Base-by-base conservation (phyloP, 805 yeast genomes). In the Yarrowia keelungensis region DNA sequence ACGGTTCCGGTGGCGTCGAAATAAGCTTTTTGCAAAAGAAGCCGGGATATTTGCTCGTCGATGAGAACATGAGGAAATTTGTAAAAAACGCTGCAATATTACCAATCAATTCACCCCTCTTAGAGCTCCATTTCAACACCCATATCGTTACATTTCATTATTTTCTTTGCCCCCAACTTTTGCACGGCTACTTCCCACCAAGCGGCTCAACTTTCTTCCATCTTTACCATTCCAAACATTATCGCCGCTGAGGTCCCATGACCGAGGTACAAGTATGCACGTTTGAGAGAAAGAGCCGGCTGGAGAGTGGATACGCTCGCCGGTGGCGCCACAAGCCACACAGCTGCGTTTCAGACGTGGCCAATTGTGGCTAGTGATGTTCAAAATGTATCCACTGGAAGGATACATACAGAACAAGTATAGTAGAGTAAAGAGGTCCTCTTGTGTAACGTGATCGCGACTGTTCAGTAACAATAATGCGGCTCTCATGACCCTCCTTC, bases 241-340 rank as follows among this genome's bases (percentile, higher is more conserved):
- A 51, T 51, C 58, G 58, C 58, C 42, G 56, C 42, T 10, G 32
- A 50, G 16, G n/a, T 7, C 58, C 43, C 58, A 38, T 51, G 58
- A 51, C 58, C 58, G 38, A 41, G 56, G 56, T 41, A 32, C 36
- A 26, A 26, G 7, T 8, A n/a, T 49, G 54, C 54, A 49, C 10
- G 14, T 16, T 2, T 2, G 26, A 16, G 26, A 26, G 32, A 26
- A 26, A 26, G 32, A 5, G 32, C 32, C 32, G 32, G 32, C 32
- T 26, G 32, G 32, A 26, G 32, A 26, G 32, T 26, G 32, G 32
- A 26, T 26, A 26, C 32, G 32, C 32, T 26, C 32, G 32, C 19
- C 38, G 15, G 53, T 47, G 53, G 53, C 53, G 53, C 53, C 53
- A 47, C 53, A 47, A 19, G 26, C 32, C 32, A 26, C 32, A 26